These are phyloP conservation scores for Pseudodiploospora longispora DNA, from an alignment of 2,329 filamentous ascomycete genomes.

Conservation along the genomic window DNA sequence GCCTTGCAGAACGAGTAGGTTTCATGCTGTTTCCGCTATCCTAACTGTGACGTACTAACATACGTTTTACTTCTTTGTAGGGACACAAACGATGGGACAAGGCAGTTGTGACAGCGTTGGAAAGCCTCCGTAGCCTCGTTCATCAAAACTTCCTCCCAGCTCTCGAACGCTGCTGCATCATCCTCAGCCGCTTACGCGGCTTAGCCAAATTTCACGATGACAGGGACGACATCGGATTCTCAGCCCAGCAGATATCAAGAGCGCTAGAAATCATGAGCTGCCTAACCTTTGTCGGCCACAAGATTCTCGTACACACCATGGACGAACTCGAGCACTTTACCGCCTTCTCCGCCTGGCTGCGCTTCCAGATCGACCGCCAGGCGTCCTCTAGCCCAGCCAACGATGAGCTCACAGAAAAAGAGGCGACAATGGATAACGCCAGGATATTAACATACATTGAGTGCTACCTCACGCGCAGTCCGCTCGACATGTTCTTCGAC, in stretches of 20 bases:
- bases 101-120: slow-evolving; percentile 68
- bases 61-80: slow-evolving; percentile 30
- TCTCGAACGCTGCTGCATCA: slow-evolving; percentile 71
- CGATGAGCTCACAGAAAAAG: slow-evolving; percentile 70
- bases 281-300: slow-evolving; percentile 67
- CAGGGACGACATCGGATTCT: slow-evolving; percentile 58
- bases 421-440: slow-evolving; percentile 64
- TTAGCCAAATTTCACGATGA: slow-evolving; percentile 72
- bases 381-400: slow-evolving; percentile 51
- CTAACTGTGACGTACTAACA: not conserved
- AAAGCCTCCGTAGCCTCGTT: slow-evolving; percentile 65
- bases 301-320: slow-evolving; percentile 60
- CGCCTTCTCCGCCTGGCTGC: slow-evolving; percentile 76
- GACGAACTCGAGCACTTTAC: slow-evolving; percentile 72
- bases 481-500: slow-evolving; percentile 53
- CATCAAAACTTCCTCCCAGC: slow-evolving; percentile 87
- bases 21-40: not conserved
- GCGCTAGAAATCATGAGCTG: slow-evolving; percentile 65
- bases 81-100: slow-evolving; percentile 96
- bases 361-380: slow-evolving; percentile 72
- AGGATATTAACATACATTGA: slow-evolving; percentile 73
- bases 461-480: slow-evolving; percentile 58
- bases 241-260: slow-evolving; percentile 52
- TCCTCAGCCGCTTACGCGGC: slow-evolving; percentile 75
- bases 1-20: slow-evolving; percentile 67